These are phyloP conservation scores for Zoysia matrella DNA, from an alignment of 202 grass and related monocot species.

Conservation along the genomic window DNA sequence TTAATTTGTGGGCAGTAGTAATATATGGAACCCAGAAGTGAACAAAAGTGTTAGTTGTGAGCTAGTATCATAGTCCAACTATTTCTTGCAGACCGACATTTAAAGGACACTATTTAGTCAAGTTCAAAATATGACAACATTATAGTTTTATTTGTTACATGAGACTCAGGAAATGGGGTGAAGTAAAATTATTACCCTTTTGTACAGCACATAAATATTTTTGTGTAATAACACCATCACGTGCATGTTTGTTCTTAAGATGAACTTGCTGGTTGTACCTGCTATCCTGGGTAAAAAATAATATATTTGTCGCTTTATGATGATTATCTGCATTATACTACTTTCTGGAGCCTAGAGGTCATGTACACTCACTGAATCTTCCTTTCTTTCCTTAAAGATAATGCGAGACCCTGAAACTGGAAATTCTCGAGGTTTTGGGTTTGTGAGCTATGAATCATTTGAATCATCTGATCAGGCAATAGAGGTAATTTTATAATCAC, in stretches of 20 bases:
- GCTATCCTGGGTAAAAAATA: not conserved
- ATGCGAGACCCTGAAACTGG: constrained; percentile 98
- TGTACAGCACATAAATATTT: not conserved
- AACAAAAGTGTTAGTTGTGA: too few species aligned
- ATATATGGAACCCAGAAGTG: too few species aligned
- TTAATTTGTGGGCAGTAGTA: not conserved
- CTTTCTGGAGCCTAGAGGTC: constrained; percentile 6
- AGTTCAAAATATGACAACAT: not conserved
- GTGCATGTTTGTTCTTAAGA: constrained; percentile 7
- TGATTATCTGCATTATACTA: not conserved
- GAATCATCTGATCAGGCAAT: constrained; percentile 97
- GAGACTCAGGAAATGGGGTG: not conserved
- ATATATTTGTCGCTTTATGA: not conserved
- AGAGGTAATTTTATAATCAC: constrained; percentile 61
- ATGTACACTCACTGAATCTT: not conserved
- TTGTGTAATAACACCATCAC: not conserved
- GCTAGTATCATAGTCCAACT: constrained; percentile 14
- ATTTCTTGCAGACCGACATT: not conserved
- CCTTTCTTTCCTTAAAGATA: constrained; percentile 60
- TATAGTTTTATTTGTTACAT: constrained; percentile 12
- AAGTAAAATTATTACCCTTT: constrained; percentile 14
- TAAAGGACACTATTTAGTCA: constrained; percentile 11
- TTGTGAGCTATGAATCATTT: constrained; percentile 98
- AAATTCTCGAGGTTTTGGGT: constrained; percentile 94
- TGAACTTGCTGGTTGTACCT: constrained; percentile 7